These are phyloP conservation scores for Rhodomyrtus tomentosa DNA, from an alignment of 345 rosid species.

Conservation along the genomic window DNA sequence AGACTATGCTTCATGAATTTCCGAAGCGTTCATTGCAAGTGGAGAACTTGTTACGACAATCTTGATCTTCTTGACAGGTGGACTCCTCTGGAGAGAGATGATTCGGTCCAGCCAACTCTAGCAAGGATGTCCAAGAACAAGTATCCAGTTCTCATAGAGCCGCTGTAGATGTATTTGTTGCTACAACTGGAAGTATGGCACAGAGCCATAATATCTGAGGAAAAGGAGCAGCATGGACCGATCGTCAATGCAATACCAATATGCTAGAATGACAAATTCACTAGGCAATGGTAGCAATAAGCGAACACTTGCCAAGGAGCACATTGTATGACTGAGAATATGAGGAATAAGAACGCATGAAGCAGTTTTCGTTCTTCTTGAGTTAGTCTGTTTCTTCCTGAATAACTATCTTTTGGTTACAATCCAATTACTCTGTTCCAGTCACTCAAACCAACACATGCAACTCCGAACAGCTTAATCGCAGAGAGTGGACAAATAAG, in stretches of 20 bases:
- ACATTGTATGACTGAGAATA: neutral
- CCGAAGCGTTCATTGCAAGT: neutral
- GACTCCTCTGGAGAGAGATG: conserved; percentile 41
- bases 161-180: conserved; percentile 3
- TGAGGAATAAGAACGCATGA: neutral
- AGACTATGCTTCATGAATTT: neutral
- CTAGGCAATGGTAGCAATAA: neutral
- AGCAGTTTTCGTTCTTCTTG: neutral
- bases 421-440: neutral
- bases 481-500: neutral
- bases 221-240: neutral
- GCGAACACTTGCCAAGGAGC: neutral
- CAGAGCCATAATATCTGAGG: neutral
- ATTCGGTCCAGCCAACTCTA: conserved; percentile 47
- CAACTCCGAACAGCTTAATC: neutral
- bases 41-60: neutral
- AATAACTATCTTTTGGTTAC: neutral
- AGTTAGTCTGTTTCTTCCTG: neutral
- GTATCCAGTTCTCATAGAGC: conserved; percentile 30
- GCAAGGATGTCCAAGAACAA: conserved; percentile 52
- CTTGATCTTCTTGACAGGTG: conserved; percentile 19
- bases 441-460: neutral
- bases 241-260: neutral
- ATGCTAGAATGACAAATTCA: neutral
- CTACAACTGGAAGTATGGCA: neutral